Percentiles rank a stretch among this genome's conserved stretches.
phyloP scores from a whole-genome alignment of 345 rosid species.

The Murraya paniculata region DNA sequence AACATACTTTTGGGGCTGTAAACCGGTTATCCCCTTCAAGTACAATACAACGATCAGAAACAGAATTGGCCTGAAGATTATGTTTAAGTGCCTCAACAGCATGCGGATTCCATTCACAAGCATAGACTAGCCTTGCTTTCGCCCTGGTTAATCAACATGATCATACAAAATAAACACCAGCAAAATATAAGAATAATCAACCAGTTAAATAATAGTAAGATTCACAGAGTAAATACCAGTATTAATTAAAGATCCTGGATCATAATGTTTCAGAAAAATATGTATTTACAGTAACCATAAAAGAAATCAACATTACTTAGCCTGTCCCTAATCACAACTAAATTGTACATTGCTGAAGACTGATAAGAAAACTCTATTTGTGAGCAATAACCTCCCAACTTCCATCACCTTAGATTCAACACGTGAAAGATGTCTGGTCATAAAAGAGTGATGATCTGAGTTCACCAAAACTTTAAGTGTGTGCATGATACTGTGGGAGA shows the following conservation, averaged over 20 bases:
- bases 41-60: conserved; percentile 67
- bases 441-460: too few species aligned
- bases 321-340: too few species aligned
- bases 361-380: too few species aligned
- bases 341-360: too few species aligned
- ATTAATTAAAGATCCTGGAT: neutral
- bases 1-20: conserved; percentile 72
- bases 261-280: neutral
- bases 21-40: conserved; percentile 84
- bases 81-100: conserved; percentile 77
- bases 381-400: too few species aligned
- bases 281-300: neutral
- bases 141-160: conserved; percentile 51
- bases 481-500: too few species aligned
- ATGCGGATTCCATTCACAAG: conserved; percentile 96
- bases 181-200: neutral
- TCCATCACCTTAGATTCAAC: too few species aligned
- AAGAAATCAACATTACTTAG: neutral
- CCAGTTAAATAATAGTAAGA: neutral
- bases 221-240: neutral
- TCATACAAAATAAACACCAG: conserved; percentile 2
- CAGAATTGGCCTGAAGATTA: conserved; percentile 69
- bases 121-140: conserved; percentile 75
- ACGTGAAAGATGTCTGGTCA: too few species aligned
- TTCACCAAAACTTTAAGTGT: too few species aligned